phyloP scores from a whole-genome alignment of 805 yeast species.

The Zygosaccharomyces siamensis region DNA sequence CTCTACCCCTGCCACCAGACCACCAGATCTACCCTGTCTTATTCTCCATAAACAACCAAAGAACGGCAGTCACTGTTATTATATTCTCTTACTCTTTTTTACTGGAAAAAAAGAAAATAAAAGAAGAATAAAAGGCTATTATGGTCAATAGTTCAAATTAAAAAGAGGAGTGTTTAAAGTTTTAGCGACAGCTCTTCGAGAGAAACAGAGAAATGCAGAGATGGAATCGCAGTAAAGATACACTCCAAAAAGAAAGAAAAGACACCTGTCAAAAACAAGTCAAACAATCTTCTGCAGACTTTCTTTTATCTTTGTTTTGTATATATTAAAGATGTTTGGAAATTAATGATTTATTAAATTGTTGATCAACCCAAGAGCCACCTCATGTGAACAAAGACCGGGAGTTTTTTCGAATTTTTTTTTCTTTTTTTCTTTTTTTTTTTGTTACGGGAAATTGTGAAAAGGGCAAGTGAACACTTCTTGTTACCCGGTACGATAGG shows the following conservation, averaged over 20 bases:
- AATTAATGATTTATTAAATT: not conserved
- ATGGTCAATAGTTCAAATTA: too few species aligned
- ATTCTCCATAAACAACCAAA: constrained; percentile 4
- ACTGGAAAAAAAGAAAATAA: not conserved
- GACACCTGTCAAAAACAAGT: too few species aligned
- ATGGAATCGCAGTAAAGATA: not conserved
- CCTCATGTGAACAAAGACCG: constrained; percentile 1
- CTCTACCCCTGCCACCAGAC: constrained; percentile 6
- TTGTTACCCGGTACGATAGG: too few species aligned
- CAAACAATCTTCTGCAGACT: too few species aligned
- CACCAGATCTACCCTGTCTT: constrained; percentile 4
- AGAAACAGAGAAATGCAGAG: not conserved
- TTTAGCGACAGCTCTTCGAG: not conserved
- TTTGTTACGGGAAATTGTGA: not conserved
- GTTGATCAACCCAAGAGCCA: not conserved
- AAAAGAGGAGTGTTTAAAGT: not conserved
- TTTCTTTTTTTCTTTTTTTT: not conserved
- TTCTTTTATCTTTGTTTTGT: too few species aligned
- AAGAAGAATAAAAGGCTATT: not conserved
- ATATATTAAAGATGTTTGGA: too few species aligned
- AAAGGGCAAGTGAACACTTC: too few species aligned
- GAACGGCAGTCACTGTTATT: not conserved
- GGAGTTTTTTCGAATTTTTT: not conserved
- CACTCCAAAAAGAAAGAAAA: not conserved
- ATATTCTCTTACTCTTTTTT: not conserved